Evolutionary conservation across 2,329 filamentous ascomycete species (phyloP).

Genomic region (Fusarium sp.): DNA sequence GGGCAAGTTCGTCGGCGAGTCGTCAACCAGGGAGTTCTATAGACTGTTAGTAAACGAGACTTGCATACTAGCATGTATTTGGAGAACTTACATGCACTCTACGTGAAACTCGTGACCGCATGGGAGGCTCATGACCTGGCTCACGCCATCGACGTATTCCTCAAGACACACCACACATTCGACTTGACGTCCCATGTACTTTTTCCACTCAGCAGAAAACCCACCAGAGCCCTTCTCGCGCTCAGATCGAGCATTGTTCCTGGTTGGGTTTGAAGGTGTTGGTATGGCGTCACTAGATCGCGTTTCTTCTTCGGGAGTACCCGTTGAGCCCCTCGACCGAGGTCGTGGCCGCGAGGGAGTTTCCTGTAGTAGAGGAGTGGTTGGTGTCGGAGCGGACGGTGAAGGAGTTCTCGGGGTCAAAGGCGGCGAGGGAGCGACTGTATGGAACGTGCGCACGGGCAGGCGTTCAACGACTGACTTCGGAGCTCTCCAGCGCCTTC

Average conservation of each 20-base stretch:
- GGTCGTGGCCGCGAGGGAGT: slow-evolving; percentile 63
- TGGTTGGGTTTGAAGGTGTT: slow-evolving; percentile 47
- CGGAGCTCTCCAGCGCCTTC: slow-evolving; percentile 93
- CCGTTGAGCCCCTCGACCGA: slow-evolving; percentile 72
- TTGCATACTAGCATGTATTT: neutral
- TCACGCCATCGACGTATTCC: slow-evolving; percentile 94
- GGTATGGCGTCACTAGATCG: slow-evolving; percentile 55
- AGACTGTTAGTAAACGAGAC: slow-evolving; percentile 20
- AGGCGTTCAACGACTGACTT: slow-evolving; percentile 95
- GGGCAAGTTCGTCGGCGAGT: slow-evolving; percentile 96
- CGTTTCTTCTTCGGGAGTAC: slow-evolving; percentile 62
- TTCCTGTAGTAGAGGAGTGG: slow-evolving; percentile 80
- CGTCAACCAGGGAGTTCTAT: slow-evolving; percentile 93
- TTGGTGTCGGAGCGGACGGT: slow-evolving; percentile 72
- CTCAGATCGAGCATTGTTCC: slow-evolving; percentile 47
- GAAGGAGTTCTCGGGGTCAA: slow-evolving; percentile 68
- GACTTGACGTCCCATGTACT: slow-evolving; percentile 73
- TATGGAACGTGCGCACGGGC: slow-evolving; percentile 96
- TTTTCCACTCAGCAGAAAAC: slow-evolving; percentile 66
- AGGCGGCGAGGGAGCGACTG: slow-evolving; percentile 70
- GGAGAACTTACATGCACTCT: slow-evolving; percentile 89
- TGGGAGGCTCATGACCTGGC: slow-evolving; percentile 93
- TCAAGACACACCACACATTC: slow-evolving; percentile 98
- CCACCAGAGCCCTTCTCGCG: slow-evolving; percentile 59
- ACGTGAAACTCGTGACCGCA: slow-evolving; percentile 98